Base-by-base conservation (phyloP, 495 filamentous ascomycete species). In the Cladorrhinum samala region DNA sequence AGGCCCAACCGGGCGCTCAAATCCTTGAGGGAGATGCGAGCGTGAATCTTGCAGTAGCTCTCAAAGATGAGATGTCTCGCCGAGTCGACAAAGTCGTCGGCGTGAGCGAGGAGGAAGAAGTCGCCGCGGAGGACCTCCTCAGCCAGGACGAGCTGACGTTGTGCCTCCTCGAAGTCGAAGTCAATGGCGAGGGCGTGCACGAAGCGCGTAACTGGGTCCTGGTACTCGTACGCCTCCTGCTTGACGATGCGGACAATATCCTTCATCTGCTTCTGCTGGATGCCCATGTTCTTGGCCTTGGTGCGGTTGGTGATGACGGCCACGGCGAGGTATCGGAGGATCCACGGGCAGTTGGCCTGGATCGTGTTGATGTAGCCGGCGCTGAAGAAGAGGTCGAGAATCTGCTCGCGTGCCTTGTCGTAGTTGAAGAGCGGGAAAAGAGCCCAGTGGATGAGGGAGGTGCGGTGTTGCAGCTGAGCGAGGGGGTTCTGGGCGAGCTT, bases 351-450 rank as follows among this genome's bases (percentile, higher is more conserved):
- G 71, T 83, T 86, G 54, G 94, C 95, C 76, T 98, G 93, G 68
- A 98, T 97, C 60, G 91, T 95, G 80, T 97, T 97, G 79, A 98
- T 97, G 77, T 89, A 98, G 58, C 86, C 77, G 49, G 90, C 86
- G 61, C 86, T 93, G 82, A 97, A 97, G 81, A 96, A 91, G 57
- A 96, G 83, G 58, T 98, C 93, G 71, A 91, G 88, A 60, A 97
- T 80, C 58, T 78, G 81, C 58, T 98, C 93, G 57, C 90, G 87
- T 50, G 91, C 89, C 59, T 87, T 80, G 65, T 95, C 91, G 73
- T 91, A 84, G 80, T 96, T 96, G 83, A 97, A 98, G 78, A 96
- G 92, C 50, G 94, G 93, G 82, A 97, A 98, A 52, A 98, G 82
- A 39, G 87, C 84, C 93, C 93, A 98, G 84, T 97, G 94, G 66